phyloP scores from a whole-genome alignment of 495 filamentous ascomycete species.

The Parachaetomium inaequale region DNA sequence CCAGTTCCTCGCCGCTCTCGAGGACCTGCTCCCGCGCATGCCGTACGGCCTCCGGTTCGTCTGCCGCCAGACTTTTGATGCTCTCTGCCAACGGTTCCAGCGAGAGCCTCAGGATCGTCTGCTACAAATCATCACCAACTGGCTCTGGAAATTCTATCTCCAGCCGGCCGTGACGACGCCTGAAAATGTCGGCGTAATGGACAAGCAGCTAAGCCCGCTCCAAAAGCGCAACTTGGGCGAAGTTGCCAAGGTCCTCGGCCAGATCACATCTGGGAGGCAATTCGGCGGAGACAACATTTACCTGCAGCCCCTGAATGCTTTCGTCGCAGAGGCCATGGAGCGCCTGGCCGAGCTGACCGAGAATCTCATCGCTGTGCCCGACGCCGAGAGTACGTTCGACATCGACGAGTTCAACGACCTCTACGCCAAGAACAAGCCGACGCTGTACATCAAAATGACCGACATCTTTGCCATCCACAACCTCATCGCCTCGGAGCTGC shows the following conservation, averaged over 20 bases:
- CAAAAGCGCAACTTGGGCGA: slow-evolving; percentile 91
- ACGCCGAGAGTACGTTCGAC: slow-evolving; percentile 87
- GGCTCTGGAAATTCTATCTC: slow-evolving; percentile 92
- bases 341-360: slow-evolving; percentile 69
- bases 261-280: slow-evolving; percentile 76
- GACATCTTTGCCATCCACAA: slow-evolving; percentile 97
- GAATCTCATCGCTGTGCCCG: slow-evolving; percentile 74
- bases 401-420: slow-evolving; percentile 98
- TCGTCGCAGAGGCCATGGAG: slow-evolving; percentile 80
- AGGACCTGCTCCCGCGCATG: slow-evolving; percentile 81
- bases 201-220: slow-evolving; percentile 79
- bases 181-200: slow-evolving; percentile 84
- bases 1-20: slow-evolving; percentile 75
- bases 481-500: slow-evolving; percentile 73
- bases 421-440: slow-evolving; percentile 91
- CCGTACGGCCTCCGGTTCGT: slow-evolving; percentile 92
- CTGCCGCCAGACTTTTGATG: slow-evolving; percentile 78
- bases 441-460: slow-evolving; percentile 95
- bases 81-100: slow-evolving; percentile 68
- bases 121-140: slow-evolving; percentile 79
- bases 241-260: slow-evolving; percentile 84
- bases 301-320: slow-evolving; percentile 88
- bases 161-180: slow-evolving; percentile 83
- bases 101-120: slow-evolving; percentile 73
- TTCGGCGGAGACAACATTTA: slow-evolving; percentile 96